Percentiles rank a stretch among this genome's conserved stretches.
Conservation (phyloP, 345 rosid genomes). For the Eucalyptus regnans region DNA sequence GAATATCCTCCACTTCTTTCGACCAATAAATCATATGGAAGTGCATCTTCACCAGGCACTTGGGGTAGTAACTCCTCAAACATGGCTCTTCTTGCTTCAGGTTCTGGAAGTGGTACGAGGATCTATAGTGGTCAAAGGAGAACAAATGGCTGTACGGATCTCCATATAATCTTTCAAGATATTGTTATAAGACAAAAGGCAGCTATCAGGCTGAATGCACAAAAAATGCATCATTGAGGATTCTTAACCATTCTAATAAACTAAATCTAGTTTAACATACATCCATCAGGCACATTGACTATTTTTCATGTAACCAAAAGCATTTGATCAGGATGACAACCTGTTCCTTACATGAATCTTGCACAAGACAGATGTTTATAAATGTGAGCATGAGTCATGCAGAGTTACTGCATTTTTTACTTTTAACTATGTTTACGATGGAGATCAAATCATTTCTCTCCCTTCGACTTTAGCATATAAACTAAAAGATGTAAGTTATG, state of each 20-base stretch:
- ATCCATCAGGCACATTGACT: neutral
- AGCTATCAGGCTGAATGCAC: neutral
- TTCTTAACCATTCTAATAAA: neutral
- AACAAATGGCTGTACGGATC: neutral
- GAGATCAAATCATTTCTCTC: neutral
- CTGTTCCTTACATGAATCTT: neutral
- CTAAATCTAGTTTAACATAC: neutral
- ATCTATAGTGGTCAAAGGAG: constrained; percentile 48
- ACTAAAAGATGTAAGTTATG: neutral
- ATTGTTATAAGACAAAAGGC: neutral
- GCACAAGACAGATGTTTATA: neutral
- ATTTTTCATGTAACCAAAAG: neutral
- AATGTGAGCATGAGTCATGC: neutral
- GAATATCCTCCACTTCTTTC: constrained; percentile 79
- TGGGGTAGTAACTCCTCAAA: constrained; percentile 70
- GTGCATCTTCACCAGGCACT: constrained; percentile 33
- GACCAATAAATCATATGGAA: constrained; percentile 68
- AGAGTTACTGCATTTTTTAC: neutral
- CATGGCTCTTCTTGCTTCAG: constrained; percentile 93
- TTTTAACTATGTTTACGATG: neutral
- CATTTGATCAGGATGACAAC: neutral
- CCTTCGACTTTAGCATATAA: neutral
- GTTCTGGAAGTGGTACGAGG: constrained; percentile 93
- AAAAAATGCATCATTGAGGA: neutral
- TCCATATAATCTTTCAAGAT: neutral